Conservation (phyloP, 192 early-diverging fungal genomes). For the Neocallimastix lanati region DNA sequence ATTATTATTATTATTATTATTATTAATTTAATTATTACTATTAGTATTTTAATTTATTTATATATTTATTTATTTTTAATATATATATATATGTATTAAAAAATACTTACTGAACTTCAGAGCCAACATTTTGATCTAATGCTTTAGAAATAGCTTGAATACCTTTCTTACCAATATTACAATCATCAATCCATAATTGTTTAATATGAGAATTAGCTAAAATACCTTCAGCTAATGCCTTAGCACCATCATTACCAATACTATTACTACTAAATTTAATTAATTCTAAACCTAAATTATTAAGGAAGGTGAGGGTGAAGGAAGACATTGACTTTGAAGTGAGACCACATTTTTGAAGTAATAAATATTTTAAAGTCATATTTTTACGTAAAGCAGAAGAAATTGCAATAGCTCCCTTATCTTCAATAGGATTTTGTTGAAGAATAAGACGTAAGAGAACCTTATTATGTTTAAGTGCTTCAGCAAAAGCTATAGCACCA, state of each 20-base stretch:
- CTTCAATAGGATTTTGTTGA: not conserved
- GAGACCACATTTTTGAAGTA: not conserved
- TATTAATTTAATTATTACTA: too few species aligned
- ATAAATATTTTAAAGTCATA: not conserved
- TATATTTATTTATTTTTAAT: too few species aligned
- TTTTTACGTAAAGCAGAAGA: not conserved
- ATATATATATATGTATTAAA: too few species aligned
- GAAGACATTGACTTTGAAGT: not conserved
- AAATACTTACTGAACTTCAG: too few species aligned
- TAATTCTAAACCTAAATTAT: not conserved
- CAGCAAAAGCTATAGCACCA: not conserved
- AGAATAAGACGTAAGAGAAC: not conserved
- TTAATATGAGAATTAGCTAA: not conserved
- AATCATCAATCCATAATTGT: not conserved
- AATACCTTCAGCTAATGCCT: not conserved
- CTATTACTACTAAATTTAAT: not conserved
- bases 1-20: too few species aligned
- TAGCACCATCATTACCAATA: not conserved
- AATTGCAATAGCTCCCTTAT: not conserved
- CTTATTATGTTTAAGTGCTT: not conserved
- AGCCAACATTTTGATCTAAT: not conserved
- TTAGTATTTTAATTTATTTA: too few species aligned
- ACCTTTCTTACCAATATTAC: not conserved
- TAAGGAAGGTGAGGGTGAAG: not conserved
- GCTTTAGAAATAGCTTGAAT: not conserved